Conservation (phyloP, 108 stramenopile genomes). For the Schizochytrium sp. region DNA sequence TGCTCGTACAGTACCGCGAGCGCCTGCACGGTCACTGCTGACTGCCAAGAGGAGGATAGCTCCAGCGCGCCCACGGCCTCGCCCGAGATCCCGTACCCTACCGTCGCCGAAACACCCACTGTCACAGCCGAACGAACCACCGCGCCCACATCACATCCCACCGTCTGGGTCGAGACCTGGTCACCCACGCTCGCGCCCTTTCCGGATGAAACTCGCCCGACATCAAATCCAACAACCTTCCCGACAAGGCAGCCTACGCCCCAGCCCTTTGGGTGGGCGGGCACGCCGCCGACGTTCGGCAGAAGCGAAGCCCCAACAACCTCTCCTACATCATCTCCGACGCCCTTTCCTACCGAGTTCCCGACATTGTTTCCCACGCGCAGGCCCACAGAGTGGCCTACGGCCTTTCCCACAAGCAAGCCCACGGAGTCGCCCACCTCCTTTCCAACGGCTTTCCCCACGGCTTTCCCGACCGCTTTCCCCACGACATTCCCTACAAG, state of each 20-base stretch:
- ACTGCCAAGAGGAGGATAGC: neutral
- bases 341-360: neutral
- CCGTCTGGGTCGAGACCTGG: too few relatives aligned
- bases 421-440: neutral
- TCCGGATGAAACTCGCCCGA: neutral
- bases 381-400: neutral
- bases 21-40: neutral
- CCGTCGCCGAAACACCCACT: neutral
- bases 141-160: too few relatives aligned
- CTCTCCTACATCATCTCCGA: neutral
- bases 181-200: too few relatives aligned
- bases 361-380: neutral
- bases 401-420: too few relatives aligned
- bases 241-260: conserved; percentile 6
- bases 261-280: neutral
- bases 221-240: neutral
- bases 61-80: neutral
- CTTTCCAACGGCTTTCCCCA: neutral
- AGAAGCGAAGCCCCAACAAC: neutral
- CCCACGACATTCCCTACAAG: neutral
- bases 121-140: neutral
- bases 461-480: neutral
- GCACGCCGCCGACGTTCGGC: neutral
- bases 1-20: neutral
- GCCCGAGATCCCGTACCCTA: neutral